Evolutionary conservation across 1,284 basidiomycete species (phyloP).

Genomic region (Bjerkandera adusta): DNA sequence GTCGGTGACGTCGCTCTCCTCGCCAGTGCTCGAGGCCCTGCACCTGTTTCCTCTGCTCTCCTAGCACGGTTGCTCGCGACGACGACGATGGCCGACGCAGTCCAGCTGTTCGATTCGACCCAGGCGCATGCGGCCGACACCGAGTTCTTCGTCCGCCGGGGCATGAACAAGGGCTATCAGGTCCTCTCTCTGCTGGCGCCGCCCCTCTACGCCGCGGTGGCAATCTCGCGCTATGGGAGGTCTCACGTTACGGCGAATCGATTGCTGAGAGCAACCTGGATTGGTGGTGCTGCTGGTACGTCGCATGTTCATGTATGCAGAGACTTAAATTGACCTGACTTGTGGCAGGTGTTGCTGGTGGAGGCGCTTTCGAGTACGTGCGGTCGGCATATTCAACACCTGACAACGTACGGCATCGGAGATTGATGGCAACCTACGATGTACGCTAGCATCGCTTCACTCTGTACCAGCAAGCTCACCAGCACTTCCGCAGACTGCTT

Average conservation of each 20-base stretch:
- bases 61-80: not conserved
- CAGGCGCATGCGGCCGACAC: slow-evolving; percentile 35
- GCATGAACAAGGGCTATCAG: slow-evolving; percentile 66
- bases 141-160: slow-evolving; percentile 57
- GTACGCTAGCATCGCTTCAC: slow-evolving; percentile 34
- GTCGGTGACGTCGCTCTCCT: slow-evolving; percentile 6
- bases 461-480: not conserved
- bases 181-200: slow-evolving; percentile 58
- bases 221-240: slow-evolving; percentile 52
- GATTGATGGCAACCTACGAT: slow-evolving; percentile 50
- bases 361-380: slow-evolving; percentile 44
- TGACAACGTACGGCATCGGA: slow-evolving; percentile 37
- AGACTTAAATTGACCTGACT: not conserved
- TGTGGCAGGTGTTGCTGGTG: slow-evolving; percentile 35
- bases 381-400: slow-evolving; percentile 40
- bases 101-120: slow-evolving; percentile 21
- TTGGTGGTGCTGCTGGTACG: slow-evolving; percentile 58
- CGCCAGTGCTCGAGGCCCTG: not conserved
- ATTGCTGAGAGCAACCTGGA: slow-evolving; percentile 66
- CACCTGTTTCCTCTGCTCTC: not conserved
- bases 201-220: slow-evolving; percentile 52
- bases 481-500: slow-evolving; percentile 40
- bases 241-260: slow-evolving; percentile 54
- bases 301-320: not conserved
- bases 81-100: slow-evolving; percentile 23